Conservation (phyloP, 2,329 filamentous ascomycete species). For the Colletotrichum lini region DNA sequence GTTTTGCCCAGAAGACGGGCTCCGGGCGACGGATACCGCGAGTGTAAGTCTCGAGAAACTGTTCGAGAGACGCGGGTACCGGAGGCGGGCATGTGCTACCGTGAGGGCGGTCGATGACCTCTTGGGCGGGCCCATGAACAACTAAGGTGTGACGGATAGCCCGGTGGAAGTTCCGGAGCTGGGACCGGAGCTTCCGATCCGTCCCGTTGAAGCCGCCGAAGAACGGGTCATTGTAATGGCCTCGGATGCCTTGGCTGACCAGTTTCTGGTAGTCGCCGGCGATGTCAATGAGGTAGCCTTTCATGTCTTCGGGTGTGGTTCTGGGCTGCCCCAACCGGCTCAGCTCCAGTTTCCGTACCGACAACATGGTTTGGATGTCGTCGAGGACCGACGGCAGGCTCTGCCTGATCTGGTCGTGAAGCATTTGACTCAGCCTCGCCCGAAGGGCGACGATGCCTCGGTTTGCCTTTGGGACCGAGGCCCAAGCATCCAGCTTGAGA, state of each 20-base stretch:
- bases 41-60: constrained; percentile 45
- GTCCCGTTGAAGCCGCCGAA: constrained; percentile 49
- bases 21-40: constrained; percentile 51
- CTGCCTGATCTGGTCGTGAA: constrained; percentile 49
- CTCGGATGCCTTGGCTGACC: constrained; percentile 48
- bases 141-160: constrained; percentile 49
- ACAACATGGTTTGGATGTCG: constrained; percentile 47
- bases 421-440: constrained; percentile 51
- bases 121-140: constrained; percentile 45
- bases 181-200: constrained; percentile 49
- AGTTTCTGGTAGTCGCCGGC: constrained; percentile 54
- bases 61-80: constrained; percentile 49
- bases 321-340: constrained; percentile 44
- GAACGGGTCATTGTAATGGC: constrained; percentile 53
- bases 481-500: constrained; percentile 50
- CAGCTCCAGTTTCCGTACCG: constrained; percentile 44
- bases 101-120: constrained; percentile 22
- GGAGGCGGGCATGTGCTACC: too few species aligned
- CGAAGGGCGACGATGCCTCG: constrained; percentile 52
- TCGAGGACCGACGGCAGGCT: constrained; percentile 47
- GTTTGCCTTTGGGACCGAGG: constrained; percentile 47
- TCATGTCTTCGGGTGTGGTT: constrained; percentile 46
- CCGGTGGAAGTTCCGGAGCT: constrained; percentile 50
- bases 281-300: constrained; percentile 53
- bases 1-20: constrained; percentile 30